Evolutionary conservation across 257 asterid species (phyloP), one percentile per base, ranked within the genome.

Genomic region (Ehretia macrophylla): DNA sequence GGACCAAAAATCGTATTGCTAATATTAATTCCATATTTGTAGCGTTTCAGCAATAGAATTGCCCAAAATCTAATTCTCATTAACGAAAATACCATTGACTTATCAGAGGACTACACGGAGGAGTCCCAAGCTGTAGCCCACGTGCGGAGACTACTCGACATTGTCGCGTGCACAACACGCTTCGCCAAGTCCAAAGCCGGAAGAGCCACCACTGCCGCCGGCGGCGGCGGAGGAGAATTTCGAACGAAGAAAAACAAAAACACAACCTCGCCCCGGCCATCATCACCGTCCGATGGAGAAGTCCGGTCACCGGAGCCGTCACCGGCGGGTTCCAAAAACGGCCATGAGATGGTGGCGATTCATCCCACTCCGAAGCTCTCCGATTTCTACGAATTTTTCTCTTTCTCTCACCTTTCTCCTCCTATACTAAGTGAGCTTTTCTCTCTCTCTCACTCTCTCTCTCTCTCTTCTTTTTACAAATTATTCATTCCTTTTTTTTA

Each of bases 291-390:
- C 5, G 78, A 85, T 75, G 97, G 85, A 71, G 84, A 79, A 18
- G 52, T 61, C 8, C 74, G 66, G 70, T 48, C 77, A 32, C 79
- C 85, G 75, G 89, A 72, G 23, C 47, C 69, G 17, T 73, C 84
- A 58, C 63, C 81, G 55, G 32, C 32, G 3, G 74, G 79, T 62
- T 65, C 75, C 19, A 73, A 81, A 11, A 89, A 79, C 62, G 79
- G 81, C 60, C 77, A 83, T 68, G 96, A 90, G 55, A 93, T 93
- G 99, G 83, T 77, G 88, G 99, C 96, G 75, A 93, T 93, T 48
- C 97, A 93, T 57, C 93, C 97, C 62, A 81, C 84, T 53, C 99
- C 99, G 77, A 93, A 87, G 88, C 88, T 93, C 16, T 90, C 99
- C 60, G 96, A 93, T 63, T 93, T 93, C 82, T 93, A 89, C 60